Percentiles rank a stretch among this genome's conserved stretches.
These are phyloP conservation scores for Geotrichum histeridarum DNA, from an alignment of 1,139 yeast genomes.

Conservation along the genomic window DNA sequence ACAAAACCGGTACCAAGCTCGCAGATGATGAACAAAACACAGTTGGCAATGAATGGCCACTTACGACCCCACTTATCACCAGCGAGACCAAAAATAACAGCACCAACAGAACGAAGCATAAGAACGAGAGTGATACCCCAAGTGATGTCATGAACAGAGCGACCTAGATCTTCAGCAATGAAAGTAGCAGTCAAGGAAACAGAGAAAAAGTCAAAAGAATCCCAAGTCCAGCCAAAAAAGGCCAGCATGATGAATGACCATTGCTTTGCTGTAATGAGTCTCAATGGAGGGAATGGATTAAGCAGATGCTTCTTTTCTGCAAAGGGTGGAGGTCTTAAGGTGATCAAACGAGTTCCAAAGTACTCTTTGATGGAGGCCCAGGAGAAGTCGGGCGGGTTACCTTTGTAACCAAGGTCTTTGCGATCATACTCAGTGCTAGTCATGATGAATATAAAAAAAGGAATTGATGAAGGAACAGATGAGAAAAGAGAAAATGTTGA, in stretches of 20 bases:
- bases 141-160: constrained; percentile 51
- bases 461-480: background rate
- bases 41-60: constrained; percentile 58
- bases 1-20: constrained; percentile 74
- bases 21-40: constrained; percentile 49
- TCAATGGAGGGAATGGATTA: constrained; percentile 54
- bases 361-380: constrained; percentile 36
- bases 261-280: constrained; percentile 44
- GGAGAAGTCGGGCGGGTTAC: constrained; percentile 23
- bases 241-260: constrained; percentile 63
- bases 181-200: constrained; percentile 56
- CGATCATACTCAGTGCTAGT: background rate
- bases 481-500: background rate
- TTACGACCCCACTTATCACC: constrained; percentile 71
- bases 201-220: constrained; percentile 71
- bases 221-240: constrained; percentile 72
- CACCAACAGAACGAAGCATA: constrained; percentile 78
- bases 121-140: constrained; percentile 80
- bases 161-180: constrained; percentile 52
- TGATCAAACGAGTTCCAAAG: constrained; percentile 41
- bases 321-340: constrained; percentile 41
- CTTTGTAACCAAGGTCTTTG: background rate
- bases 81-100: constrained; percentile 59
- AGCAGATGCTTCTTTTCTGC: constrained; percentile 31
- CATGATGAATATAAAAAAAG: background rate